phyloP scores from a whole-genome alignment of 2,329 filamentous ascomycete genomes.

The Fusarium abutilonis region DNA sequence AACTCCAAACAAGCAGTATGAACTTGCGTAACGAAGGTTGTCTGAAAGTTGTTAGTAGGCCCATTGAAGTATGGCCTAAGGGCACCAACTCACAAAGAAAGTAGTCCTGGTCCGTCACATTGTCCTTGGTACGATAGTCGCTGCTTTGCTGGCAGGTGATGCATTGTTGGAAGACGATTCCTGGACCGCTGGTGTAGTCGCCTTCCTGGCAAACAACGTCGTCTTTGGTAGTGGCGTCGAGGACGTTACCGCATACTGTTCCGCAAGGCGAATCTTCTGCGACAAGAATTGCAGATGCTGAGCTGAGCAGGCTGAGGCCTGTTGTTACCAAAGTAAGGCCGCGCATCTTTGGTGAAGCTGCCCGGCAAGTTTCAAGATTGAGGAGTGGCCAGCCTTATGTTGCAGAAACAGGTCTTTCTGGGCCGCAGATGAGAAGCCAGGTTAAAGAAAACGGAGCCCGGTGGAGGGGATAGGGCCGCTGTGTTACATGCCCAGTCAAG shows the following conservation, averaged over 20 bases:
- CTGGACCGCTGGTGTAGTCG: constrained; percentile 53
- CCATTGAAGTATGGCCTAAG: background rate
- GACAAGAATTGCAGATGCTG: constrained; percentile 53
- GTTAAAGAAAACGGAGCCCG: constrained; percentile 6
- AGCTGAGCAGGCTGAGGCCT: constrained; percentile 31
- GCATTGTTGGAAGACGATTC: constrained; percentile 63
- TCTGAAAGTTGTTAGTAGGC: constrained; percentile 53
- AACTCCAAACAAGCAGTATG: constrained; percentile 64
- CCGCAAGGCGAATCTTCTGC: constrained; percentile 60
- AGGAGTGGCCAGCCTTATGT: background rate
- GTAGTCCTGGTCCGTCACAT: constrained; percentile 63
- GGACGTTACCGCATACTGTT: constrained; percentile 63
- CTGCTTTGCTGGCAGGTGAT: constrained; percentile 64
- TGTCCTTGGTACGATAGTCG: constrained; percentile 54
- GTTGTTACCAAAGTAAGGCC: constrained; percentile 27
- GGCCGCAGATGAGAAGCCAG: background rate
- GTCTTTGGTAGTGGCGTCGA: constrained; percentile 55
- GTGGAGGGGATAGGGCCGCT: constrained; percentile 2
- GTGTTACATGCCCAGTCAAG: constrained; percentile 33
- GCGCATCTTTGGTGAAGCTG: constrained; percentile 16
- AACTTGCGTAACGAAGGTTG: constrained; percentile 66
- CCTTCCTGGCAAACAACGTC: constrained; percentile 61
- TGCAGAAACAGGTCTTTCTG: background rate
- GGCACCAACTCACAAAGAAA: constrained; percentile 61
- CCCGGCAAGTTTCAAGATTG: background rate